Evolutionary conservation across 345 rosid genomes (phyloP), one percentile per base, ranked within the genome.

Genomic region (Fremontodendron californicum): DNA sequence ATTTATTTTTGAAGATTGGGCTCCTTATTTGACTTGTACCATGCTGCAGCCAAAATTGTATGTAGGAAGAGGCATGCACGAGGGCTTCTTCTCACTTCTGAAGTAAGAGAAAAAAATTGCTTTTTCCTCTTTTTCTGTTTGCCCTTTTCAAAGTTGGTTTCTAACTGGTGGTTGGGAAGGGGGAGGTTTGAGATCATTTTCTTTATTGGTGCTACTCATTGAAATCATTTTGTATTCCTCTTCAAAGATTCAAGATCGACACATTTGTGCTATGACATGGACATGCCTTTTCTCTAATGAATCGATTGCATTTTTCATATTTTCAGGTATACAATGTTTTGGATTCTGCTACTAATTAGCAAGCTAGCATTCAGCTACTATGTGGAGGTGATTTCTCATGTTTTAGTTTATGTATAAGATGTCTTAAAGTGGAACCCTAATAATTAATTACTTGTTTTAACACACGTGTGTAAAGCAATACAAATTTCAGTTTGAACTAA

Each of bases 41-140:
- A 61, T 71, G 35, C 2, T 85, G 81, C 97, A 96, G 95, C 98
- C 98, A 77, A 94, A 96, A 81, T 82, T 94, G 68, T 96, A 92
- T 79, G 81, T 96, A 60, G 98, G 99, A 80, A 88, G 99, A 88
- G 98, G 99, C 82, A 90, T 96, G 97, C 99, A 93, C 74, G 99
- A 93, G 85, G 93, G 88, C 51, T 80, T 90, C 81, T 86, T 90
- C 79, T 88, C 98, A 72, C 97, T 94, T 82, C 79, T 96, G 78
- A 92, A 87, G 99, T 96, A 96, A 87, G 97, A 66, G 52, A 82
- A 40, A 35, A 13, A 66, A 60, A 39, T 76, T 48, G 1, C 33
- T 10, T 54, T 42, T 77, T 29, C 62, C 9, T 39, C 15, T 81
- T 69, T 48, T 73, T 70, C 40, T 69, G 52, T 67, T 68, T 21